phyloP scores from a whole-genome alignment of 331 rosid species.

The Spiraea crenata region DNA sequence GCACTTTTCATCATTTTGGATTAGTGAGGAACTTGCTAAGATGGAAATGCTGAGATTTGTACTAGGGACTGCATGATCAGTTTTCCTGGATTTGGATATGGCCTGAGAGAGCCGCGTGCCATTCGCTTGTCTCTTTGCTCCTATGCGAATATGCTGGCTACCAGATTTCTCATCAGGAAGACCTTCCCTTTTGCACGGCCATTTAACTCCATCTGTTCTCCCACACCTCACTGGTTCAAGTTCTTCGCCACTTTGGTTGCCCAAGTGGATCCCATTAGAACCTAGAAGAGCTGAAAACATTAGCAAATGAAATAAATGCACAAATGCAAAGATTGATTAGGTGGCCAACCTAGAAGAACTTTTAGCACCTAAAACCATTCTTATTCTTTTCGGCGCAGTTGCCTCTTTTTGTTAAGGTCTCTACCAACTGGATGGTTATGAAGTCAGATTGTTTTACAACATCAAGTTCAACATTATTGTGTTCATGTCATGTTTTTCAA shows the following conservation, averaged over 20 bases:
- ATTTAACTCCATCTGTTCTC: slow-evolving; percentile 87
- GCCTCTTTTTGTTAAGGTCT: not conserved
- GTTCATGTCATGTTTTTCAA: not conserved
- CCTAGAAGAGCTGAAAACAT: slow-evolving; percentile 44
- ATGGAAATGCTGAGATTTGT: slow-evolving; percentile 70
- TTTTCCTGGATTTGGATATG: slow-evolving; percentile 20
- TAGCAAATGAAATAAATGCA: not conserved
- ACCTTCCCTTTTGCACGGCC: slow-evolving; percentile 68
- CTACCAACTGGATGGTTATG: not conserved
- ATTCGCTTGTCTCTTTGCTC: slow-evolving; percentile 52
- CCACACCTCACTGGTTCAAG: slow-evolving; percentile 66
- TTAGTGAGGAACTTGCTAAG: slow-evolving; percentile 32
- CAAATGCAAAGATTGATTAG: not conserved
- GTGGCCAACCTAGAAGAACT: not conserved
- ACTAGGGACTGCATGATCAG: slow-evolving; percentile 31
- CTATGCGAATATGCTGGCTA: slow-evolving; percentile 71
- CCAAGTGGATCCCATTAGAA: slow-evolving; percentile 33
- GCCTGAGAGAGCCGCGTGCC: slow-evolving; percentile 24
- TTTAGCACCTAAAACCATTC: not conserved
- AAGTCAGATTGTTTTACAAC: not conserved
- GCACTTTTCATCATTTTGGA: slow-evolving; percentile 33
- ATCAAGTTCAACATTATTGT: slow-evolving; percentile 4
- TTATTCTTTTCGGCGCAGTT: not conserved
- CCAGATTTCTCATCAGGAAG: slow-evolving; percentile 72
- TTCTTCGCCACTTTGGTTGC: slow-evolving; percentile 34